Conservation (phyloP, 1,284 basidiomycete genomes). For the Cryptococcus sp. region DNA sequence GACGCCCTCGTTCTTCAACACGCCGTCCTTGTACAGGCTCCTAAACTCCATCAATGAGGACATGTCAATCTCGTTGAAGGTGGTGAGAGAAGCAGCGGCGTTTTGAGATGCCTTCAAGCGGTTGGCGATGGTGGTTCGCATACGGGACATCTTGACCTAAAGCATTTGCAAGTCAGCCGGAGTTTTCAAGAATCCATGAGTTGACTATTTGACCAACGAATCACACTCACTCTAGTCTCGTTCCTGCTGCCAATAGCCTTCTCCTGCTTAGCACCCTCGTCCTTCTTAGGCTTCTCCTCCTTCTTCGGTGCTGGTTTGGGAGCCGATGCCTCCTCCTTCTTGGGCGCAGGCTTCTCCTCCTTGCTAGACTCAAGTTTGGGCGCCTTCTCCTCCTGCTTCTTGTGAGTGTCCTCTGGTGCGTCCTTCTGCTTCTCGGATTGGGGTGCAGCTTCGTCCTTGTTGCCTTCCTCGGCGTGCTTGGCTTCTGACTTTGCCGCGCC, state of each 20-base stretch:
- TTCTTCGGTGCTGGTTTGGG: constrained; percentile 42
- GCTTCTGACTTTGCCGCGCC: constrained; percentile 50
- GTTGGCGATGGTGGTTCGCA: constrained; percentile 96
- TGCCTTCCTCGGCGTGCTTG: constrained; percentile 52
- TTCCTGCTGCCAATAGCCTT: constrained; percentile 58
- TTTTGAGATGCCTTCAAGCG: constrained; percentile 98
- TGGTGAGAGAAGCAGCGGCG: constrained; percentile 92
- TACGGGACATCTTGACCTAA: constrained; percentile 94
- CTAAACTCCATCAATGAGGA: constrained; percentile 91
- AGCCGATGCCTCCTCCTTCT: constrained; percentile 50
- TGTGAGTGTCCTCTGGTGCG: constrained; percentile 49
- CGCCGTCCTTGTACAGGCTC: constrained; percentile 89
- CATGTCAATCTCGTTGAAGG: constrained; percentile 99
- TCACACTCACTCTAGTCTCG: constrained; percentile 74
- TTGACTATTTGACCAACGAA: no score
- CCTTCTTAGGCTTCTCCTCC: constrained; percentile 44
- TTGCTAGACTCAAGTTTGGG: constrained; percentile 58
- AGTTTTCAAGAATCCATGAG: no score
- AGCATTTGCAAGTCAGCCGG: not conserved
- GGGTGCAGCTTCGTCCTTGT: constrained; percentile 51
- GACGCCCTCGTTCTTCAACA: constrained; percentile 90
- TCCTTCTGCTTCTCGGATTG: constrained; percentile 53
- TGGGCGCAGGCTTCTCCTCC: constrained; percentile 56
- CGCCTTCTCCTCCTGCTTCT: constrained; percentile 55
- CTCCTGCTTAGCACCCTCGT: constrained; percentile 25